A percentile compares a stretch with the other conserved stretches of the same genome.
phyloP scores from a whole-genome alignment of 2,329 filamentous ascomycete species.

The Davidsoniella eucalypti region DNA sequence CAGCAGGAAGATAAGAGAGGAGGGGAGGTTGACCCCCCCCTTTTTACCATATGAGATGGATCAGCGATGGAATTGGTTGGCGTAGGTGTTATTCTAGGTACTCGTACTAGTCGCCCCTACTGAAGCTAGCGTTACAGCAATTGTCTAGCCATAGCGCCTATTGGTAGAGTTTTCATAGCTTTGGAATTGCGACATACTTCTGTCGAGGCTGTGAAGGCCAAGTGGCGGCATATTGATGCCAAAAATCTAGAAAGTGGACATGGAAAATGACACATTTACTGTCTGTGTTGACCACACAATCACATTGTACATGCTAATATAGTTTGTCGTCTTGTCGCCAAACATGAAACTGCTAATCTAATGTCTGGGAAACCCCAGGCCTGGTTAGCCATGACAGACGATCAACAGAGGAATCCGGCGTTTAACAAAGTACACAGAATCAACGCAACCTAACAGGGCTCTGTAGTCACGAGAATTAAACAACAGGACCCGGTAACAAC shows the following conservation, averaged over 20 bases:
- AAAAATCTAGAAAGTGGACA: background rate
- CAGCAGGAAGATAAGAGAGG: background rate
- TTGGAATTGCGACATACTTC: background rate
- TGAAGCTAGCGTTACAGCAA: no score
- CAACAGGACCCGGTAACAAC: no score
- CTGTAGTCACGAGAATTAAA: no score
- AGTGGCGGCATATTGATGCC: background rate
- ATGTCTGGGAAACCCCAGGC: no score
- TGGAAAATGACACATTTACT: background rate
- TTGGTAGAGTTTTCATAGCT: no score
- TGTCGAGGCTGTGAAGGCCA: background rate
- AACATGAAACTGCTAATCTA: background rate
- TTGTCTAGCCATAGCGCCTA: no score
- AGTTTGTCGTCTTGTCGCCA: no score
- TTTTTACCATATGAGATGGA: conserved; percentile 1
- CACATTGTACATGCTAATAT: background rate
- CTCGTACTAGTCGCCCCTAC: no score
- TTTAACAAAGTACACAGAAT: no score
- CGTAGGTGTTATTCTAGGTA: background rate
- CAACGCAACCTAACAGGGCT: no score
- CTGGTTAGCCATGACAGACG: no score
- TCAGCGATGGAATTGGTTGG: background rate
- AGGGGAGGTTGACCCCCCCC: background rate
- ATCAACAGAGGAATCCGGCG: no score
- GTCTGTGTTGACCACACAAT: background rate